A percentile compares a stretch with the other conserved stretches of the same genome.
phyloP scores from a whole-genome alignment of 2,329 filamentous ascomycete genomes.

The Pleurostoma richardsiae region DNA sequence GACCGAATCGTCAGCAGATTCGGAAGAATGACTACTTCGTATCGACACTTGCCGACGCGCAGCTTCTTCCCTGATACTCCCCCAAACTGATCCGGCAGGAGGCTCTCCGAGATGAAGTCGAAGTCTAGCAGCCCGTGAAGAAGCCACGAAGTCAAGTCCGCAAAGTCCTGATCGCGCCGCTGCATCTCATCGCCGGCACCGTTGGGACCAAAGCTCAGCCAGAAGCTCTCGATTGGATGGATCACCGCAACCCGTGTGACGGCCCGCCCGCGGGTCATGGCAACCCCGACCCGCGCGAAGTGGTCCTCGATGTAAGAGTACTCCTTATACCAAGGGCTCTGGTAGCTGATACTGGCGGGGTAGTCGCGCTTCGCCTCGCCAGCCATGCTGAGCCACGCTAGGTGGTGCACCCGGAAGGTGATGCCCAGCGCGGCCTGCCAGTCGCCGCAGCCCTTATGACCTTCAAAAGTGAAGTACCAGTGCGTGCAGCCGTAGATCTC shows the following conservation, averaged over 20 bases:
- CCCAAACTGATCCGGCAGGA: constrained; percentile 17
- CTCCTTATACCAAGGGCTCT: constrained; percentile 26
- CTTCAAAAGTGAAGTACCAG: constrained; percentile 24
- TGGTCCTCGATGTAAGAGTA: constrained; percentile 23
- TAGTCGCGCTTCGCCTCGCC: constrained; percentile 25
- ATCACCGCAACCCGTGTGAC: constrained; percentile 21
- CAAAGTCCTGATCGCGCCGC: constrained; percentile 17
- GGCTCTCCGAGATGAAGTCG: constrained; percentile 24
- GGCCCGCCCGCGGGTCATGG: constrained; percentile 20
- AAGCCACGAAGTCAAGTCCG: constrained; percentile 19
- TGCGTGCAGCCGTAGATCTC: constrained; percentile 24
- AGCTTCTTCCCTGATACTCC: constrained; percentile 10
- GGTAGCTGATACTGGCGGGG: constrained; percentile 22
- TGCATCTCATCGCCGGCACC: constrained; percentile 16
- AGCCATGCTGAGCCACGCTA: constrained; percentile 24
- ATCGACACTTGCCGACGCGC: constrained; percentile 4
- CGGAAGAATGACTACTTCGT: constrained; percentile 22
- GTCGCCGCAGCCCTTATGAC: constrained; percentile 24
- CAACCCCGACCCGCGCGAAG: constrained; percentile 22
- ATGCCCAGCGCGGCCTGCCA: constrained; percentile 27
- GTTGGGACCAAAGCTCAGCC: constrained; percentile 22
- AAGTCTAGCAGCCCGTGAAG: constrained; percentile 22
- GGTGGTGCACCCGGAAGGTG: constrained; percentile 23
- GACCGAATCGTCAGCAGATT: constrained; percentile 23
- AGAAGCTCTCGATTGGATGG: constrained; percentile 26